Percentiles rank a stretch among this genome's conserved stretches.
Evolutionary conservation across 2,329 filamentous ascomycete species (phyloP).

Genomic region (Harringtonia lauricola): DNA sequence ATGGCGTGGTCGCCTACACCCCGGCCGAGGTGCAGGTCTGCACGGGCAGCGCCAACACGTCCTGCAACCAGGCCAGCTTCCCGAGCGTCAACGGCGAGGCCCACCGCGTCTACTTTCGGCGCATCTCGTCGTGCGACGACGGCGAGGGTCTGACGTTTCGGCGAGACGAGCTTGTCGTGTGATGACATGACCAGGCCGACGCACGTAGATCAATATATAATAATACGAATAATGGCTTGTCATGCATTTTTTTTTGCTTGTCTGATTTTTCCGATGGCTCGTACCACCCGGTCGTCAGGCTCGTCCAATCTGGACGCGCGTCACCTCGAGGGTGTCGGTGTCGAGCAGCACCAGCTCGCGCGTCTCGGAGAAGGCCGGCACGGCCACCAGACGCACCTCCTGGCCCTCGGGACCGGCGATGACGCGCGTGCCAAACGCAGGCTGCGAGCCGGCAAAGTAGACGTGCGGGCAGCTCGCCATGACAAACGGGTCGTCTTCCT

Average conservation of each 20-base stretch:
- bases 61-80: conserved; percentile 39
- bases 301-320: conserved; percentile 50
- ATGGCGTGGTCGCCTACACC: conserved; percentile 20
- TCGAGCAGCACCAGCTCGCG: conserved; percentile 77
- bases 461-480: conserved; percentile 78
- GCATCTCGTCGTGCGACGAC: conserved; percentile 26
- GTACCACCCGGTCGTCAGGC: too few relatives aligned
- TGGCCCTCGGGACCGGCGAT: conserved; percentile 60
- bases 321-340: conserved; percentile 70
- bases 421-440: conserved; percentile 60
- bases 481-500: conserved; percentile 86
- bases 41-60: conserved; percentile 31
- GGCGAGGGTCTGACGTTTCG: too few relatives aligned
- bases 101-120: conserved; percentile 38
- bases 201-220: too few relatives aligned
- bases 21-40: conserved; percentile 33
- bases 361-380: conserved; percentile 72
- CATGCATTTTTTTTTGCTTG: too few relatives aligned
- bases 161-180: too few relatives aligned
- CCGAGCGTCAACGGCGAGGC: conserved; percentile 27
- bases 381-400: conserved; percentile 63
- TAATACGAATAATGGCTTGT: too few relatives aligned
- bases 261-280: too few relatives aligned
- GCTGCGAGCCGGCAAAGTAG: conserved; percentile 82
- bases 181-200: too few relatives aligned